A percentile compares a stretch with the other conserved stretches of the same genome.
Conservation (phyloP, 805 yeast genomes). For the Candida vaughaniae region DNA sequence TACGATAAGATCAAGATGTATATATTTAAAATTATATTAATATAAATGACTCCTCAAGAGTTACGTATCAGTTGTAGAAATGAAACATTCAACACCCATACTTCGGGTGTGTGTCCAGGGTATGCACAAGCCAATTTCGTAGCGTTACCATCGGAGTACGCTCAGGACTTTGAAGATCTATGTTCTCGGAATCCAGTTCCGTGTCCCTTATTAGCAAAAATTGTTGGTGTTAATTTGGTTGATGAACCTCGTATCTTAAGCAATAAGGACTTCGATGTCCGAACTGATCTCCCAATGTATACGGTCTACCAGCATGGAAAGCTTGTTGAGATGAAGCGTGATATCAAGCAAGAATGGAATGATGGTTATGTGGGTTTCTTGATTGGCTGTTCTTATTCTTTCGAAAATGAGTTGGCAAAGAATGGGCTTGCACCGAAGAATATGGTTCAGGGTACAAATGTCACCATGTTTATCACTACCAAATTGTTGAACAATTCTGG, state of each 20-base stretch:
- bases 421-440: conserved; percentile 31
- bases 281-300: conserved; percentile 36
- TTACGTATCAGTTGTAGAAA: conserved; percentile 8
- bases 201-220: conserved; percentile 34
- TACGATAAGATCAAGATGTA: neutral
- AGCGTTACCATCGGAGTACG: conserved; percentile 30
- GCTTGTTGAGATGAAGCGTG: conserved; percentile 18
- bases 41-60: conserved; percentile 4
- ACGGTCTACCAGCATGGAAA: conserved; percentile 31
- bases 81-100: conserved; percentile 7
- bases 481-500: conserved; percentile 9
- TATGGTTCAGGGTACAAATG: conserved; percentile 4
- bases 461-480: conserved; percentile 11
- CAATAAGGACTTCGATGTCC: conserved; percentile 22
- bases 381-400: conserved; percentile 43
- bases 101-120: conserved; percentile 21
- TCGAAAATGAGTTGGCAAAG: conserved; percentile 31
- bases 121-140: conserved; percentile 40
- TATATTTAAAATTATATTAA: too few species aligned
- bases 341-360: conserved; percentile 31
- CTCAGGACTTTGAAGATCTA: conserved; percentile 31
- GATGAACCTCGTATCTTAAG: neutral
- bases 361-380: conserved; percentile 38
- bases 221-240: conserved; percentile 7
- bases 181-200: conserved; percentile 40